Evolutionary conservation across 202 grass and related monocot species (phyloP).

Genomic region (Zizania palustris): DNA sequence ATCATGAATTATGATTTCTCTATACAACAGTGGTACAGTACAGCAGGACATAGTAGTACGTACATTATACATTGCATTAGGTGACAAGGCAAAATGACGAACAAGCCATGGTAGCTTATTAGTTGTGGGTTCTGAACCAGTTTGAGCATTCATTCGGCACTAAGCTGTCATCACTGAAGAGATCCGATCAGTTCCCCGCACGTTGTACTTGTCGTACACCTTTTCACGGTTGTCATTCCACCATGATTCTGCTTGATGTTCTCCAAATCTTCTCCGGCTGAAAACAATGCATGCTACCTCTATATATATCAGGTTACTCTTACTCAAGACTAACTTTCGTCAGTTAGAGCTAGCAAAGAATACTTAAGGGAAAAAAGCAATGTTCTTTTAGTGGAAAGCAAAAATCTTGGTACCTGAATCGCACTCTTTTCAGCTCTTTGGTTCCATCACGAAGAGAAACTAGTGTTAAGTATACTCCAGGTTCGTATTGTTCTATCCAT

Average conservation of each 20-base stretch:
- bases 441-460: slow-evolving; percentile 75
- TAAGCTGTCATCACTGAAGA: slow-evolving; percentile 69
- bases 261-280: slow-evolving; percentile 84
- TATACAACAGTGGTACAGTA: slow-evolving; percentile 37
- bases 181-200: slow-evolving; percentile 63
- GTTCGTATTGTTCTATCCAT: slow-evolving; percentile 97
- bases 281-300: background rate
- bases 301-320: background rate
- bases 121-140: background rate
- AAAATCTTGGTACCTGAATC: slow-evolving; percentile 68
- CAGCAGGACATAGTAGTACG: too few species aligned
- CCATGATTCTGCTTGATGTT: slow-evolving; percentile 93
- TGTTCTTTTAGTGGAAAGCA: background rate
- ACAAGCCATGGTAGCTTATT: background rate
- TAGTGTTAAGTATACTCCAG: slow-evolving; percentile 91
- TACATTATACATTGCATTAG: too few species aligned
- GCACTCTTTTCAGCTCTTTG: slow-evolving; percentile 89
- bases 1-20: slow-evolving; percentile 3
- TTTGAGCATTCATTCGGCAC: background rate
- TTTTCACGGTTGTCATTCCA: slow-evolving; percentile 87
- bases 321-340: background rate
- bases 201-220: slow-evolving; percentile 87
- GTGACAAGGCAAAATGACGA: background rate
- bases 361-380: background rate
- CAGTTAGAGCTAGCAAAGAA: background rate